Base-by-base conservation (phyloP, 768 basidiomycete species). In the Kwoniella newhampshirensis region DNA sequence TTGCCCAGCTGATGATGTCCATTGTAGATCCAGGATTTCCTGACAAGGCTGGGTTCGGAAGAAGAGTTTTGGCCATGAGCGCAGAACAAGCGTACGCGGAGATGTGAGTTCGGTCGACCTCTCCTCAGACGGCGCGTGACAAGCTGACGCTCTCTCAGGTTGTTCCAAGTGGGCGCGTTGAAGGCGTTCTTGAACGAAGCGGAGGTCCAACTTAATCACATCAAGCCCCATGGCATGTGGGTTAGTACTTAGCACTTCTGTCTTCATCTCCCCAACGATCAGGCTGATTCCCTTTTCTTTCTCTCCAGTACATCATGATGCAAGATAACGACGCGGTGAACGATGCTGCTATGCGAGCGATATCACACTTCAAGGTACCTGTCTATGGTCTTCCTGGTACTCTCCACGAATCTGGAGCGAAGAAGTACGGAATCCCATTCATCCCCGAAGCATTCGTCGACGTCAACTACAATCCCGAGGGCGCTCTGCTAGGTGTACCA, bases 121-220 rank as follows among this genome's bases (percentile, higher is more conserved):
- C n/a, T n/a, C n/a, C n/a, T n/a, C n/a, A n/a, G n/a, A n/a, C n/a
- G n/a, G n/a, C n/a, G n/a, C n/a, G 35, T 37, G 9, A 28, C 13
- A 3, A 20, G 35, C 26, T 39, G 30, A 37, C 27, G 4, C 23
- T 41, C 11, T 23, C 83, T 82, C 66, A 82, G 86, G 57, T 78
- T 83, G 4, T 86, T 85, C 64, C 86, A 87, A 77, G 81, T 86
- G 27, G 86, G 85, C n/a, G 84, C 86, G 0, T 73, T 87, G 6
- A 75, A 70, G 3, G 85, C 83, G 0, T 86, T 87, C 71, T 75
- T 87, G 51, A 82, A 80, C 41, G 68, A 79, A 1, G 79, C 86
- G 50, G 81, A 77, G 0, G 62, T 87, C 4, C 70, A 75, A 1
- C 68, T 86, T 20, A 81, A 86, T 63, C 86, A 87, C 57, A 54